Evolutionary conservation across 1,139 yeast genomes (phyloP), one percentile per base, ranked within the genome.

Genomic region (Hemisphaericaspora subhashii): DNA sequence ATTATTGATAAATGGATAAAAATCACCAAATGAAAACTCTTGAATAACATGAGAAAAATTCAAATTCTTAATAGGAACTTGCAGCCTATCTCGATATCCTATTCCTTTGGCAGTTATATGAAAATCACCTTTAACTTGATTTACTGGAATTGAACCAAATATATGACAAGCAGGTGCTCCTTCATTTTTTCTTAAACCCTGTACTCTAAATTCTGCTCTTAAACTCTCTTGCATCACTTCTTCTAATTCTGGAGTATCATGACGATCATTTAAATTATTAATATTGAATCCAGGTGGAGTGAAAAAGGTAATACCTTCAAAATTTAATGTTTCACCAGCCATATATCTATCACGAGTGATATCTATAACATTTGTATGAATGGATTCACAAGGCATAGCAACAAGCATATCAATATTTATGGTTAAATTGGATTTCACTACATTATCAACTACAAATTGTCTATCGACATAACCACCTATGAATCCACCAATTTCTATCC

Each of bases 1-100:
- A 55, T 92, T 92, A 50, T 84, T 74, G 45, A 90, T 74, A 51
- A 78, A 84, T 2, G 98, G 98, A 55, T 80, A 89, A 60, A 85
- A 89, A 25, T 81, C 87, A 15, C 99, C 98, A 62, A 83, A 92
- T 8, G 97, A 89, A 47, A 89, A 79, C 60, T 92, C 98, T 45
- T 79, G 81, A 43, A 92, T 83, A 5, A 80, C 79, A 61, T 92
- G 98, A 1, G 96, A 77, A 54, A 90, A 86, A 57, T 92, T 86
- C 41, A 87, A 60, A 14, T 72, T 64, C 26, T 78, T 79, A 9
- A 54, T 23, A 4, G 77, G 74, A 3, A 73, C 69, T 38, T 64
- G 59, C 44, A 75, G 66, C 42, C 76, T 58, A 39, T 72, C 73
- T 32, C 68, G 49, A 51, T 80, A 81, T 2, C 86, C 90, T 46